These are phyloP conservation scores for Raphanus hybrid DNA, from an alignment of 441 rosid species.

Conservation along the genomic window DNA sequence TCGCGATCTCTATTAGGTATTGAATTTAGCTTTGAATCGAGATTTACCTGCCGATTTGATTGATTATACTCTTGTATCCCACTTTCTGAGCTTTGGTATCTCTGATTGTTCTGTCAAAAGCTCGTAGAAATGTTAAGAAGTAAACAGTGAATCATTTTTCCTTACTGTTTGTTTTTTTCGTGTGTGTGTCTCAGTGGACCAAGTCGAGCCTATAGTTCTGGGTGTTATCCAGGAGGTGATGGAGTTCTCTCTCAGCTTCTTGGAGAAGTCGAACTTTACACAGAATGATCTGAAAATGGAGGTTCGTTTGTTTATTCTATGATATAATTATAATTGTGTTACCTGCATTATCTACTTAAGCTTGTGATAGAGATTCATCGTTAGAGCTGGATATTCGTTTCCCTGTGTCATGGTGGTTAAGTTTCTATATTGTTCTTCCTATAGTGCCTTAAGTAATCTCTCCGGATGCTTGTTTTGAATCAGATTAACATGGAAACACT, in stretches of 20 bases:
- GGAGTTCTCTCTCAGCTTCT: conserved; percentile 84
- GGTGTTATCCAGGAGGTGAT: conserved; percentile 75
- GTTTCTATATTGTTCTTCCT: conserved; percentile 30
- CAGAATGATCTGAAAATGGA: conserved; percentile 64
- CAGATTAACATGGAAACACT: conserved; percentile 70
- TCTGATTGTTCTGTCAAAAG: conserved; percentile 1
- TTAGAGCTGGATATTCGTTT: conserved; percentile 12
- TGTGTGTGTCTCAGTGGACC: conserved; percentile 63
- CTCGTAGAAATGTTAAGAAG: conserved; percentile 20
- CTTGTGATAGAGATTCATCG: conserved; percentile 19
- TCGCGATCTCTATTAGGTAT: conserved; percentile 82
- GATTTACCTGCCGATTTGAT: conserved; percentile 16
- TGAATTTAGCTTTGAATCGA: conserved; percentile 13
- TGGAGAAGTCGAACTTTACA: conserved; percentile 71
- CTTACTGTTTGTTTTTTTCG: conserved; percentile 23
- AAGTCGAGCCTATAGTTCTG: conserved; percentile 72
- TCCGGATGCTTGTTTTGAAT: conserved; percentile 38
- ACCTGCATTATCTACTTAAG: conserved; percentile 2
- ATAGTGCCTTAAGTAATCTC: conserved; percentile 28
- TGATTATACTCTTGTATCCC: conserved; percentile 19
- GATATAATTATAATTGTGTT: too few species aligned
- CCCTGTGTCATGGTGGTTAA: conserved; percentile 11
- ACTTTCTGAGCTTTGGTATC: conserved; percentile 27
- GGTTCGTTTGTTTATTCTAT: conserved; percentile 58
- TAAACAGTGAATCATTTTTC: conserved; percentile 11